phyloP scores from a whole-genome alignment of 2,329 filamentous ascomycete species.

The Dactylellina drechsleri region DNA sequence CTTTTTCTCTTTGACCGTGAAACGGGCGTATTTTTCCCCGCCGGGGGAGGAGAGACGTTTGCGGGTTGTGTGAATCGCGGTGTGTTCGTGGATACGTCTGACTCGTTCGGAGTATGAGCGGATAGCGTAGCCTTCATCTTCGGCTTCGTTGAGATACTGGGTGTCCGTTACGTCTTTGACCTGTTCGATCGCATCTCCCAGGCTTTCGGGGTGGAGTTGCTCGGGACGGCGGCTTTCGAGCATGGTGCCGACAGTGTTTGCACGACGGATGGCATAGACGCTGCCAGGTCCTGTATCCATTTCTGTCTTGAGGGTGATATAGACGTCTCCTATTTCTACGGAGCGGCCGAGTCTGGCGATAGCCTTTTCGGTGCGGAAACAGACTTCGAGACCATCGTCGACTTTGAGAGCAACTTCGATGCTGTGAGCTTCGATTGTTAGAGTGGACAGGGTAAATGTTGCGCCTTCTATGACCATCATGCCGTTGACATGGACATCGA shows the following conservation, averaged over 20 bases:
- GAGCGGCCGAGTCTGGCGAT: conserved; percentile 65
- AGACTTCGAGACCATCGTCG: conserved; percentile 67
- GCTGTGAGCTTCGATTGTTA: conserved; percentile 67
- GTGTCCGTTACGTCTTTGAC: conserved; percentile 59
- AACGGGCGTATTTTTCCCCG: conserved; percentile 59
- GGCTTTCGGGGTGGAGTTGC: conserved; percentile 60
- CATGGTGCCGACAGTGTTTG: conserved; percentile 60
- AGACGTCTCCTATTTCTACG: conserved; percentile 67
- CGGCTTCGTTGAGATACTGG: conserved; percentile 46
- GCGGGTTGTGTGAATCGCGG: conserved; percentile 61
- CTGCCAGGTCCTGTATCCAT: conserved; percentile 58
- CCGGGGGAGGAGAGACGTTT: conserved; percentile 58
- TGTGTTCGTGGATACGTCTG: conserved; percentile 62
- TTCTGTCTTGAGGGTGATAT: conserved; percentile 66
- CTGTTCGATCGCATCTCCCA: conserved; percentile 62
- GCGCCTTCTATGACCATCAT: conserved; percentile 67
- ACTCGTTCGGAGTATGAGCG: conserved; percentile 63
- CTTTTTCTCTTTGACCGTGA: conserved; percentile 62
- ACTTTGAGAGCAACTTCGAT: conserved; percentile 68
- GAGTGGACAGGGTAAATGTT: conserved; percentile 66
- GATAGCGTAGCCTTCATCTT: conserved; percentile 64
- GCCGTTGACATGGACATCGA: conserved; percentile 68
- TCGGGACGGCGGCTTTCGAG: conserved; percentile 62
- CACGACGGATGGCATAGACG: conserved; percentile 44
- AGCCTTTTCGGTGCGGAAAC: conserved; percentile 66